Evolutionary conservation across 2,329 filamentous ascomycete species (phyloP), one percentile per base, ranked within the genome.

Genomic region (Zasmidium citrigriseum): DNA sequence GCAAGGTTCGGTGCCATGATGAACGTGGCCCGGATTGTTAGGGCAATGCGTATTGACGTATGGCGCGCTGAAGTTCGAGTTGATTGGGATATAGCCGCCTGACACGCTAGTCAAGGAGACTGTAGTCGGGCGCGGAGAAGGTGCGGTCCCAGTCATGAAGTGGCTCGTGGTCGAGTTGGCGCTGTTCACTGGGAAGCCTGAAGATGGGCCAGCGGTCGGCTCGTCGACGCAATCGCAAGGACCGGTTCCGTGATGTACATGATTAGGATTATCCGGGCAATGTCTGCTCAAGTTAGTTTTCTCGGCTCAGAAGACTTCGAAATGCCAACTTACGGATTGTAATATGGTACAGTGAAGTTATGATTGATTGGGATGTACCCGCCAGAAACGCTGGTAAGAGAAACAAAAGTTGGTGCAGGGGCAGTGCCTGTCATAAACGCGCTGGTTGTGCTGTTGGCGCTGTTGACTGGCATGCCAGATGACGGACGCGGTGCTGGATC

Each of bases 181-280:
- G 45, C 45, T 47, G 23, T 47, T 47, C 4, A 47, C 45, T 22
- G 45, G 45, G 20, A 5, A 16, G 18, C 45, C 45, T 21, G 45
- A 47, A 4, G 45, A 47, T 7, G 45, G 45, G 10, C 11, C 23
- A 11, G 20, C 23, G 7, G 20, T 47, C 18, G 45, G 23, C 45
- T 47, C 45, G 20, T 47, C 45, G 45, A 22, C 45, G 45, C 45
- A 47, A 47, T 47, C 45, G 45, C 45, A 47, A 22, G 45, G 45
- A 3, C 23, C 45, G 16, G 45, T 47, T 4, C 45, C 45, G 23
- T 47, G 45, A 22, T 47, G 45, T 47, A 47, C 45, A 25, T 47
- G 45, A 25, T 25, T 47, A 47, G 20, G 45, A 25, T 47, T 47
- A 25, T 47, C 45, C 3, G 45, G 45, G 23, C 45, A 47, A 20